Conservation (phyloP, 306 rosid genomes). For the Cotoneaster glaucophyllus region DNA sequence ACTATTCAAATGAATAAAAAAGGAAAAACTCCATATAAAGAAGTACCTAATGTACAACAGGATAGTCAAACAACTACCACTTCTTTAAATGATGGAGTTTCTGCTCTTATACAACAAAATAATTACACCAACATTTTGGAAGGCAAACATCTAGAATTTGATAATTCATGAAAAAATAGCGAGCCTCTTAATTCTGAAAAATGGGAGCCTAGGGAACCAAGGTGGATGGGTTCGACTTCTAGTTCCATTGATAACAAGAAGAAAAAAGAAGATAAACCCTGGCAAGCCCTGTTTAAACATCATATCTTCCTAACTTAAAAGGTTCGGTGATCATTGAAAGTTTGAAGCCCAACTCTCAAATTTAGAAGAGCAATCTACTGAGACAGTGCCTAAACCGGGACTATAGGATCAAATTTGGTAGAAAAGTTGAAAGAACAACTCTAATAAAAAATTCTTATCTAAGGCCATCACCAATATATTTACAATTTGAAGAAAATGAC, state of each 20-base stretch:
- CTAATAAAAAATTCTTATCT: neutral
- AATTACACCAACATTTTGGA: neutral
- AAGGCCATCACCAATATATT: neutral
- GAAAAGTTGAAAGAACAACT: neutral
- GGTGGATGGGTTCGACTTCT: neutral
- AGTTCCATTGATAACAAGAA: too few species aligned
- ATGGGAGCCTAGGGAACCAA: neutral
- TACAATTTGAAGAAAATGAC: neutral
- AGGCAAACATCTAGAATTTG: neutral
- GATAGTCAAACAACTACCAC: neutral
- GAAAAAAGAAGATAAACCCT: too few species aligned
- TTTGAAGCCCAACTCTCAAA: too few species aligned
- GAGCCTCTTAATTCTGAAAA: neutral
- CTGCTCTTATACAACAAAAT: neutral
- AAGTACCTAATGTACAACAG: neutral
- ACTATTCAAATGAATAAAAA: neutral
- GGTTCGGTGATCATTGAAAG: too few species aligned
- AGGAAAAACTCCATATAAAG: neutral
- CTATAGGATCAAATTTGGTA: neutral
- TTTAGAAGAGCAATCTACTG: neutral
- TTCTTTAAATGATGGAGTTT: neutral
- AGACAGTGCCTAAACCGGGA: neutral
- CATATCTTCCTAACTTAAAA: too few species aligned
- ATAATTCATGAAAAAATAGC: neutral
- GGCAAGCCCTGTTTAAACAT: too few species aligned